Conservation (phyloP, 1,139 yeast species). For the Pichia sp. region DNA sequence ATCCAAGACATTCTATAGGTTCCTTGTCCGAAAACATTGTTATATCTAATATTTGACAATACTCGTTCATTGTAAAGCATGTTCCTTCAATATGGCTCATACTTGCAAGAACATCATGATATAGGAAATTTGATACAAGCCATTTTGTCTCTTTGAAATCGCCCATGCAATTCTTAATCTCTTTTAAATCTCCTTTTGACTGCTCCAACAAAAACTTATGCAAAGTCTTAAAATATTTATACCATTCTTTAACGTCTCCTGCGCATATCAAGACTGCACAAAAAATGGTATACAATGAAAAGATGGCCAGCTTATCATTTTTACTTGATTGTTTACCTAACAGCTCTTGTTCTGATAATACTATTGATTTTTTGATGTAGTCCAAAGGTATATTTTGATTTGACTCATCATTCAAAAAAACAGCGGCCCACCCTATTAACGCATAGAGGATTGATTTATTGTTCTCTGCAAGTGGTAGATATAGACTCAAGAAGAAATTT, state of each 20-base stretch:
- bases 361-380: slow-evolving; percentile 17
- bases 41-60: slow-evolving; percentile 29
- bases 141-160: slow-evolving; percentile 40
- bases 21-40: neutral
- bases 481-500: slow-evolving; percentile 42
- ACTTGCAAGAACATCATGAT: slow-evolving; percentile 40
- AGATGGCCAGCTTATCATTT: slow-evolving; percentile 17
- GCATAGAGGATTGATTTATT: slow-evolving; percentile 39
- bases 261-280: slow-evolving; percentile 35
- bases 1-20: too few species aligned
- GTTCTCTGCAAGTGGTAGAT: slow-evolving; percentile 37
- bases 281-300: slow-evolving; percentile 21
- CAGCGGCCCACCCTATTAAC: slow-evolving; percentile 43
- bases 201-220: slow-evolving; percentile 38
- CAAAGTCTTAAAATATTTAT: slow-evolving; percentile 37
- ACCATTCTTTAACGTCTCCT: slow-evolving; percentile 43
- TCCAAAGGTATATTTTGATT: slow-evolving; percentile 7
- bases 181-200: slow-evolving; percentile 33
- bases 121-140: slow-evolving; percentile 39
- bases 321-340: slow-evolving; percentile 14
- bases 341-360: slow-evolving; percentile 9
- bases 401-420: slow-evolving; percentile 21
- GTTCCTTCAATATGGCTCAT: slow-evolving; percentile 36
- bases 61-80: slow-evolving; percentile 33
- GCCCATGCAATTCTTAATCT: slow-evolving; percentile 29